Evolutionary conservation across 78 protist species (phyloP).

Genomic region (Dictyostelium discoideum): dicty_2.7 NC_007091.3:2468001-2468500

Average conservation of each 20-base stretch:
- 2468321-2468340: not conserved
- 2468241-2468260: conserved; percentile 62
- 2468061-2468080: conserved; percentile 37
- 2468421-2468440: conserved; percentile 30
- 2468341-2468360: conserved; percentile 18
- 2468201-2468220: conserved; percentile 67
- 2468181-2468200: conserved; percentile 67
- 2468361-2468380: conserved; percentile 23
- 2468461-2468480: conserved; percentile 61
- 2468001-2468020: no score
- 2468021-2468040: no score
- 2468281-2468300: conserved; percentile 35
- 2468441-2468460: conserved; percentile 19
- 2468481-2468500: conserved; percentile 34
- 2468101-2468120: conserved; percentile 28
- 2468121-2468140: conserved; percentile 38
- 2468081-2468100: conserved; percentile 68
- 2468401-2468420: conserved; percentile 26
- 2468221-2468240: conserved; percentile 42
- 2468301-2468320: conserved; percentile 28
- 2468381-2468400: conserved; percentile 13
- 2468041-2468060: not conserved
- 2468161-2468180: conserved; percentile 45
- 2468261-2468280: conserved; percentile 49
- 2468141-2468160: conserved; percentile 6